Conservation (phyloP, 2,329 filamentous ascomycete genomes). For the Exutisphaerella laricina region DNA sequence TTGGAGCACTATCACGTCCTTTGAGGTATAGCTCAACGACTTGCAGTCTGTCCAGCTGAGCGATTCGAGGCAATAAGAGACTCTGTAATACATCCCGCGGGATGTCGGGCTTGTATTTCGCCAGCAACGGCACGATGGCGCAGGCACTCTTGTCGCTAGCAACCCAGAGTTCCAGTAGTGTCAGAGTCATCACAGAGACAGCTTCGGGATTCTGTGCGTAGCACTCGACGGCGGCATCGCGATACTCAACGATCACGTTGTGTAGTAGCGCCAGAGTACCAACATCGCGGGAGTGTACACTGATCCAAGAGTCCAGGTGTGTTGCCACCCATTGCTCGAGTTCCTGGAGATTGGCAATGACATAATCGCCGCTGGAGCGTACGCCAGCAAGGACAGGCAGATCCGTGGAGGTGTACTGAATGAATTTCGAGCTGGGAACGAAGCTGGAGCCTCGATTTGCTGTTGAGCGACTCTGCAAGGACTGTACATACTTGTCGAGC, state of each 20-base stretch:
- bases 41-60: conserved; percentile 49
- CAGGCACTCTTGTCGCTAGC: conserved; percentile 49
- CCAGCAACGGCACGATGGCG: conserved; percentile 43
- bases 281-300: background rate
- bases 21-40: conserved; percentile 48
- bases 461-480: conserved; percentile 1
- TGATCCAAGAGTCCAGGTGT: conserved; percentile 17
- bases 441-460: conserved; percentile 5
- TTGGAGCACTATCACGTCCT: conserved; percentile 28
- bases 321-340: conserved; percentile 21
- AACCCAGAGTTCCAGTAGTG: conserved; percentile 54
- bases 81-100: conserved; percentile 47
- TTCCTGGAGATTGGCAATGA: conserved; percentile 13
- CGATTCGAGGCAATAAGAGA: conserved; percentile 46
- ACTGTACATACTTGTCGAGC: conserved; percentile 19
- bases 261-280: background rate
- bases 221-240: conserved; percentile 21
- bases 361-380: conserved; percentile 1
- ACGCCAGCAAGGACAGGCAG: conserved; percentile 14
- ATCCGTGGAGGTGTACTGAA: background rate
- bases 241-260: conserved; percentile 18
- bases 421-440: conserved; percentile 10
- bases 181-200: conserved; percentile 50
- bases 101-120: conserved; percentile 50
- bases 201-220: conserved; percentile 46